Evolutionary conservation across 164 flowering plant species (phyloP).

Genomic region (Magnolia officinalis): DNA sequence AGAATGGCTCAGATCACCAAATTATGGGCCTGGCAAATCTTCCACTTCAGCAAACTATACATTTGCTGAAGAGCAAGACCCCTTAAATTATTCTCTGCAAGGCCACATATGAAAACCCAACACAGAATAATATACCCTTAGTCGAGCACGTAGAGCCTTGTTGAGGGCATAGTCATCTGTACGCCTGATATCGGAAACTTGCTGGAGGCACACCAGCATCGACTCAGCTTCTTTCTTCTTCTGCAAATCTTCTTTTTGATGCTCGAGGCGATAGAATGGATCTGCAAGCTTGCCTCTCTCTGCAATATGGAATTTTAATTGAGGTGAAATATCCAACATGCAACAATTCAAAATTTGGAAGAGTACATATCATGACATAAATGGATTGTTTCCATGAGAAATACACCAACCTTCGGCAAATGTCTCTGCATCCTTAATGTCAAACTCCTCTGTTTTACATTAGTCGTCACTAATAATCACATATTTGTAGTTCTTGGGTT

Average conservation of each 20-base stretch:
- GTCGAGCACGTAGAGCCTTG: conserved; percentile 67
- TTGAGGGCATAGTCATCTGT: conserved; percentile 80
- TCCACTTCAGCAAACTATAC: background rate
- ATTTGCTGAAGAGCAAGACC: background rate
- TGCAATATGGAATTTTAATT: conserved; percentile 26
- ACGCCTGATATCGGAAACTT: conserved; percentile 77
- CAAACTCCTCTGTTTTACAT: conserved; percentile 74
- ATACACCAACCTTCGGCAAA: conserved; percentile 58
- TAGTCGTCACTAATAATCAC: conserved; percentile 83
- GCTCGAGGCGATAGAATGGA: conserved; percentile 96
- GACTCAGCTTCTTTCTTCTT: conserved; percentile 97
- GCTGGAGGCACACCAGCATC: conserved; percentile 78
- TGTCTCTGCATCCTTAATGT: conserved; percentile 91
- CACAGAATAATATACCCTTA: conserved; percentile 47
- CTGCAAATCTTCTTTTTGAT: conserved; percentile 77
- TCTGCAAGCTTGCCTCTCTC: conserved; percentile 86
- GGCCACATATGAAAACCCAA: background rate
- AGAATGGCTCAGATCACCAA: background rate
- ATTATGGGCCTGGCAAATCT: background rate
- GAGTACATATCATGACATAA: background rate
- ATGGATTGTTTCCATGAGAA: background rate
- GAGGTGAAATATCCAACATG: conserved; percentile 1
- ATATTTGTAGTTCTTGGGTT: conserved; percentile 88
- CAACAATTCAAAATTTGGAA: background rate
- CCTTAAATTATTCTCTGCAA: background rate